Base-by-base conservation (phyloP, 2,329 filamentous ascomycete genomes). In the Colletotrichum higginsianum region DNA sequence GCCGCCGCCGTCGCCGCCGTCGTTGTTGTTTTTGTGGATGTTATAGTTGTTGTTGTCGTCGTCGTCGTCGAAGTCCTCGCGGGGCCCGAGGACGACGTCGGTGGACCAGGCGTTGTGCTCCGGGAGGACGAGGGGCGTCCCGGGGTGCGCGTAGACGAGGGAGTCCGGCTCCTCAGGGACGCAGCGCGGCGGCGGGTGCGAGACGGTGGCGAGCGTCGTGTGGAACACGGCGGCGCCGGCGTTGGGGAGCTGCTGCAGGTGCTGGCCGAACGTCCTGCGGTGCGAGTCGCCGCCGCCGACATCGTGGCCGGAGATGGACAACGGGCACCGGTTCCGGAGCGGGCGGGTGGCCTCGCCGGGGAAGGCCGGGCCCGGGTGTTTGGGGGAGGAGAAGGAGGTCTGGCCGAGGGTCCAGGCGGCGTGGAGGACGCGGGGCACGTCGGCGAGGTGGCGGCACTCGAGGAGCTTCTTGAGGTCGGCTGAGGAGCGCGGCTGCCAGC, bases 391-490 rank as follows among this genome's bases (percentile, higher is more conserved):
- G 66, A 83, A 84, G 1, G 82, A 82, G 12, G 81, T 79, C 42
- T 81, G 84, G 52, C 84, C 84, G 2, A 85, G 80, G 13, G 84
- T 83, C 66, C 83, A 85, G 30, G 84, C 82, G 53, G 84, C 77
- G 47, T 84, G 82, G 26, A 85, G 82, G n/a, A 85, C 77, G 16
- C 79, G 80, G 9, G 81, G 81, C 44, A 84, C 82, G 65, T 80
- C 78, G 47, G 81, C 81, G 2, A 85, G 78, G 47, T 85, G 84
- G 21, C 84, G 81, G 53, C 82, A 81, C 74, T 85, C 84, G 52
- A 85, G 82, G 76, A 85, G 83, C 15, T 83, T 82, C 78, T 81
- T 84, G 26, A 85, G 77, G 40, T 85, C 82, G 2, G 82, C 82
- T 2, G 83, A 85, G 3, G 82, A 83, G 11, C 83, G 79, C 1